These are phyloP conservation scores for Daldinia eschscholtzii DNA, from an alignment of 2,329 filamentous ascomycete species.

Conservation along the genomic window DNA sequence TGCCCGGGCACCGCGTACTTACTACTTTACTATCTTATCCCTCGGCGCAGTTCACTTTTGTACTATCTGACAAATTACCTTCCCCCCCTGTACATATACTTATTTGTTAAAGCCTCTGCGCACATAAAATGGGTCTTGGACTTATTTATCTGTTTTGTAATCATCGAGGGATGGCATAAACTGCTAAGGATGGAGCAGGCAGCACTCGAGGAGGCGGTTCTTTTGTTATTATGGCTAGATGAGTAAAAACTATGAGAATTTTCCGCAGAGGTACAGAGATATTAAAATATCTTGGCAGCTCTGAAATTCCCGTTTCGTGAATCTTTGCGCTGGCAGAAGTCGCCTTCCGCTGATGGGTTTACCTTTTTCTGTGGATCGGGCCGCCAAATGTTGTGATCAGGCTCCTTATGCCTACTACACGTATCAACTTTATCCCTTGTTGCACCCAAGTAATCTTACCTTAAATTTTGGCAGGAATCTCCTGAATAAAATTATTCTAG, in stretches of 20 bases:
- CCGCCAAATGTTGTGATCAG: too few relatives aligned
- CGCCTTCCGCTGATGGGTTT: not conserved
- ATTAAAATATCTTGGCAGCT: not conserved
- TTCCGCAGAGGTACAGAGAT: not conserved
- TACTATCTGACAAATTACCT: constrained; percentile 25
- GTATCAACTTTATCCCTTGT: too few relatives aligned
- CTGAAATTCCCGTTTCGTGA: not conserved
- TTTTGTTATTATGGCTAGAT: constrained; percentile 36
- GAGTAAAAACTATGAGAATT: constrained; percentile 34
- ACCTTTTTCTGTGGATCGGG: too few relatives aligned
- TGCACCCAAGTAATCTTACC: too few relatives aligned
- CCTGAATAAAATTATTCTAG: not conserved
- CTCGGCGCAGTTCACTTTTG: constrained; percentile 23
- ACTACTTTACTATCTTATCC: constrained; percentile 15
- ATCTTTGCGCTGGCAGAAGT: not conserved
- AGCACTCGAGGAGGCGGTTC: constrained; percentile 9
- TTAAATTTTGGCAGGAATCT: too few relatives aligned
- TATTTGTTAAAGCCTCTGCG: constrained; percentile 34
- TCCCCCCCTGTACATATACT: constrained; percentile 41
- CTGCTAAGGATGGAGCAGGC: constrained; percentile 20
- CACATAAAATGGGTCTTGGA: constrained; percentile 34
- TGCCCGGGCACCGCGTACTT: constrained; percentile 9
- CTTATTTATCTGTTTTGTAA: constrained; percentile 40
- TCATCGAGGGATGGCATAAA: constrained; percentile 24
- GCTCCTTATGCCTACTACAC: too few relatives aligned